Conservation (phyloP, 768 basidiomycete genomes). For the Mycena sanguinolenta region DNA sequence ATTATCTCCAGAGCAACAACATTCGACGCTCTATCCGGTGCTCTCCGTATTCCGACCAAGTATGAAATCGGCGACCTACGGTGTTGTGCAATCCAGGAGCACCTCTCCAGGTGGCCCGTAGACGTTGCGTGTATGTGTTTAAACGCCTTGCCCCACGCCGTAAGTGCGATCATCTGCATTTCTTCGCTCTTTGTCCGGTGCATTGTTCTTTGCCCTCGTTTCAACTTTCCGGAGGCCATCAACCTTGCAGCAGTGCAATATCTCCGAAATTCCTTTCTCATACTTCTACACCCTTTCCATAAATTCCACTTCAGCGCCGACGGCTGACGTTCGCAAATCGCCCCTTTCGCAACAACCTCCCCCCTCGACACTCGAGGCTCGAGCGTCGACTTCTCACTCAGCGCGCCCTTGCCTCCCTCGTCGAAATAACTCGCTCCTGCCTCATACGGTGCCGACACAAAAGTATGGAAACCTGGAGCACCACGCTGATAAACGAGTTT, state of each 20-base stretch:
- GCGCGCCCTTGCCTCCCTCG: no score
- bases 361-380: no score
- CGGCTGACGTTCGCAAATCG: slow-evolving; percentile 45
- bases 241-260: slow-evolving; percentile 49
- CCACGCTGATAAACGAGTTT: no score
- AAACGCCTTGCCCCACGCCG: slow-evolving; percentile 45
- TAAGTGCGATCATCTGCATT: no score
- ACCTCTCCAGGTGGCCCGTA: slow-evolving; percentile 47
- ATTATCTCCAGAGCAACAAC: slow-evolving; percentile 40
- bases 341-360: slow-evolving; percentile 45
- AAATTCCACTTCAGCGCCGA: slow-evolving; percentile 44
- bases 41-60: slow-evolving; percentile 52
- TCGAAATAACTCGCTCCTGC: no score
- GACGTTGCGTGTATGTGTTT: slow-evolving; percentile 44
- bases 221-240: slow-evolving; percentile 51
- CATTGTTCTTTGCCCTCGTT: not conserved
- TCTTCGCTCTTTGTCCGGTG: not conserved
- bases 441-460: no score
- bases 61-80: slow-evolving; percentile 50
- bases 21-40: slow-evolving; percentile 44
- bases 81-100: slow-evolving; percentile 40
- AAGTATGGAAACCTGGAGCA: no score
- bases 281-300: slow-evolving; percentile 55
- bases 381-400: no score
- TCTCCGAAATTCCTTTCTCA: slow-evolving; percentile 53